Percentiles rank a stretch among this genome's conserved stretches.
Evolutionary conservation across 176 grass and related monocot genomes (phyloP).

Genomic region (Urochloa ruziziensis): DNA sequence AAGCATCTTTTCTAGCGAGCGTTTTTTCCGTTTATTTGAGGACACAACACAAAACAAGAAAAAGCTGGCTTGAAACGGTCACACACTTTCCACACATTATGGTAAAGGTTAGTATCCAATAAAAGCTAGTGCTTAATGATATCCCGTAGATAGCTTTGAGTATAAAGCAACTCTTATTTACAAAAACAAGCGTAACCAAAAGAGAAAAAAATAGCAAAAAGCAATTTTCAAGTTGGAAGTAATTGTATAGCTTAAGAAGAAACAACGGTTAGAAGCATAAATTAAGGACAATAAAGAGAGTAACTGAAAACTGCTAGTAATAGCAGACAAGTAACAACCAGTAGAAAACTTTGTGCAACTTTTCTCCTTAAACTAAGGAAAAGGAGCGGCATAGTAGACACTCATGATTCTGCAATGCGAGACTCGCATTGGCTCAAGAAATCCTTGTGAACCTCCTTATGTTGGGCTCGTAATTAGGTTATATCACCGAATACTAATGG

Average conservation of each 20-base stretch:
- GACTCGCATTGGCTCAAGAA: background rate
- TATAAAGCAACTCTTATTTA: background rate
- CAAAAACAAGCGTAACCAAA: background rate
- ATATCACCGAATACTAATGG: no score
- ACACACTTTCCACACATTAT: background rate
- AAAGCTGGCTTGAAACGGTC: background rate
- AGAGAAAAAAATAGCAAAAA: background rate
- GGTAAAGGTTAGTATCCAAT: background rate
- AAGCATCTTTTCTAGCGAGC: background rate
- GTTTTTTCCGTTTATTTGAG: background rate
- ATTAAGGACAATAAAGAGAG: background rate
- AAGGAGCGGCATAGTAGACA: background rate
- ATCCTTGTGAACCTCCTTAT: background rate
- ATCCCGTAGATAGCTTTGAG: background rate
- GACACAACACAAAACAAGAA: background rate
- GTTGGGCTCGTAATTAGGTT: no score
- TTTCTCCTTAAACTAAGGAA: background rate
- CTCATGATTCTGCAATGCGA: background rate
- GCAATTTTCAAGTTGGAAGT: no score
- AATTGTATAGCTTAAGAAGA: background rate
- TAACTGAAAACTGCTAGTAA: background rate
- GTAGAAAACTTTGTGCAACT: background rate
- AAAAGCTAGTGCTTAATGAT: background rate
- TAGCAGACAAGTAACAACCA: background rate
- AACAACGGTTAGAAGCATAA: background rate